Percentiles rank a stretch among this genome's conserved stretches.
phyloP scores from a whole-genome alignment of 2,329 filamentous ascomycete species.

The Penicillium sp. region DNA sequence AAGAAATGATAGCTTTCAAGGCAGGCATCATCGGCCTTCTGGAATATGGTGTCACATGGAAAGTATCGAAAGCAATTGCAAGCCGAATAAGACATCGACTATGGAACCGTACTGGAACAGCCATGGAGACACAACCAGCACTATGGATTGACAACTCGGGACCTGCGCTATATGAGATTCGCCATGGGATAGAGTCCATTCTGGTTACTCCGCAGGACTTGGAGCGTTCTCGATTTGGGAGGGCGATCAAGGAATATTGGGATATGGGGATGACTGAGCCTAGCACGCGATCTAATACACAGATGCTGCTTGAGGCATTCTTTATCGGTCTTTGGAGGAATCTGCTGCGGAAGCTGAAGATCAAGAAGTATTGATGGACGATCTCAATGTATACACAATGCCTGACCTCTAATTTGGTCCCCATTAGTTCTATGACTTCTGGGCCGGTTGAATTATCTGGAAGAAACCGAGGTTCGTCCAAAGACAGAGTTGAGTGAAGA shows the following conservation, averaged over 20 bases:
- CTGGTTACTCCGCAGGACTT: constrained; percentile 11
- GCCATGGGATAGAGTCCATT: constrained; percentile 16
- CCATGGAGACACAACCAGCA: constrained; percentile 7
- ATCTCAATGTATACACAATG: neutral
- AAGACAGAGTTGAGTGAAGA: neutral
- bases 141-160: constrained; percentile 22
- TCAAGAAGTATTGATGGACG: neutral
- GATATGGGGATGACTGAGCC: constrained; percentile 12
- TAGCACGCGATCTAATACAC: constrained; percentile 1
- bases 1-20: constrained; percentile 17
- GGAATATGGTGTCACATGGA: constrained; percentile 19
- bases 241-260: constrained; percentile 17
- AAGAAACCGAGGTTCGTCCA: neutral
- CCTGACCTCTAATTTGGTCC: neutral
- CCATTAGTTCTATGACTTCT: too few species aligned
- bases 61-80: constrained; percentile 11
- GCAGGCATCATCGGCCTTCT: constrained; percentile 19
- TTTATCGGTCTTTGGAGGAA: constrained; percentile 17
- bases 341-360: constrained; percentile 3
- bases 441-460: neutral
- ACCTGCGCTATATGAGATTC: constrained; percentile 16
- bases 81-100: constrained; percentile 13
- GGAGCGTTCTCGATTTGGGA: constrained; percentile 16
- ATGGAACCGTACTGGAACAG: constrained; percentile 6
- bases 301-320: constrained; percentile 14